phyloP scores from a whole-genome alignment of 495 filamentous ascomycete species.

The Letharia columbiana region DNA sequence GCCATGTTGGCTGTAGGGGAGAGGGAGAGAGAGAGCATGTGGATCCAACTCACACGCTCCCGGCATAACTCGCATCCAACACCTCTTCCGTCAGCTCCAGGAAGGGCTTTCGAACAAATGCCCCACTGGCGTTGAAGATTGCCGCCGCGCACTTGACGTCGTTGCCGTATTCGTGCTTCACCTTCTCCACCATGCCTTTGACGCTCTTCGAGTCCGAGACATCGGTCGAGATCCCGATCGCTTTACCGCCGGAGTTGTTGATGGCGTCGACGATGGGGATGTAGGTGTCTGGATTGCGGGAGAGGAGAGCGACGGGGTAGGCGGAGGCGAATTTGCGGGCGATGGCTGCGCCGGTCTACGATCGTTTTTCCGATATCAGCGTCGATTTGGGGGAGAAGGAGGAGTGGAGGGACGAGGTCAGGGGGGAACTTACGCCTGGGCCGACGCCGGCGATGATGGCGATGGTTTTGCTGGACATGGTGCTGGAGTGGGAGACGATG shows the following conservation, averaged over 20 bases:
- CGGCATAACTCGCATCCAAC: constrained; percentile 35
- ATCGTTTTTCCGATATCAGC: neutral
- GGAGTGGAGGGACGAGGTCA: neutral
- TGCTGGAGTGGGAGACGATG: constrained; percentile 14
- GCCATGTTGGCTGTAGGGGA: neutral
- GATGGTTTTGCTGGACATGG: constrained; percentile 32
- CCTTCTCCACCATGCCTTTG: constrained; percentile 55
- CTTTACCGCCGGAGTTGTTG: constrained; percentile 56
- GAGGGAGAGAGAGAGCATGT: neutral
- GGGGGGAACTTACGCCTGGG: constrained; percentile 45
- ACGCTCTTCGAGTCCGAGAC: constrained; percentile 55
- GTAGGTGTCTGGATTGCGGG: constrained; percentile 61
- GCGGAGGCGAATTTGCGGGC: constrained; percentile 59
- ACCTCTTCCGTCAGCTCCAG: constrained; percentile 62
- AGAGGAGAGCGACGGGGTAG: constrained; percentile 70
- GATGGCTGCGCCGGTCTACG: constrained; percentile 39
- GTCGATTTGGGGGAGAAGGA: neutral
- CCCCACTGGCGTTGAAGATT: constrained; percentile 70
- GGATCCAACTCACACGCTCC: constrained; percentile 14
- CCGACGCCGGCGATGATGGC: constrained; percentile 71
- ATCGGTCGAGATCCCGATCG: constrained; percentile 70
- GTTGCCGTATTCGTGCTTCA: constrained; percentile 46
- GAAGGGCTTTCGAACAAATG: constrained; percentile 70
- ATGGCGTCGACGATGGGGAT: constrained; percentile 64
- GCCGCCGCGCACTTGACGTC: constrained; percentile 50